phyloP scores from a whole-genome alignment of 768 basidiomycete species.

The Hygrophorus pudorinus region DNA sequence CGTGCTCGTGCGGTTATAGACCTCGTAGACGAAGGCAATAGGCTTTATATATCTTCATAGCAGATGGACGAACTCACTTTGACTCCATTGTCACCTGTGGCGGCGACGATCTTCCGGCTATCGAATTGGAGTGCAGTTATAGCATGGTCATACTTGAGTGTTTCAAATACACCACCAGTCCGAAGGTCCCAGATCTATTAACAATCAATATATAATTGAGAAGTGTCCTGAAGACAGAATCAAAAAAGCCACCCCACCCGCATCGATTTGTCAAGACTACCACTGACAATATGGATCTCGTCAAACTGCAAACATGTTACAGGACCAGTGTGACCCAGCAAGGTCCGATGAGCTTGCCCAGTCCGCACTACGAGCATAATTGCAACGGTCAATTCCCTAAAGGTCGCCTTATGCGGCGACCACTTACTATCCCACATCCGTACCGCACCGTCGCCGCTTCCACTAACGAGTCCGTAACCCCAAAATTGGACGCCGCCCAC shows the following conservation, averaged over 20 bases:
- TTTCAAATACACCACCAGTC: slow-evolving; percentile 79
- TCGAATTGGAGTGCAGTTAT: slow-evolving; percentile 94
- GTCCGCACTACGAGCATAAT: slow-evolving; percentile 70
- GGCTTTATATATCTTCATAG: slow-evolving; percentile 1
- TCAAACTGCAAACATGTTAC: slow-evolving; percentile 95
- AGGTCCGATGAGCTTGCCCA: slow-evolving; percentile 89
- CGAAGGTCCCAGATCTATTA: slow-evolving; percentile 92
- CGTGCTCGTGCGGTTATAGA: slow-evolving; percentile 91
- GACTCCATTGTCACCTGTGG: slow-evolving; percentile 86
- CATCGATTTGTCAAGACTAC: slow-evolving; percentile 88
- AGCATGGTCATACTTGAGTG: slow-evolving; percentile 81
- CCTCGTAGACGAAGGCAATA: slow-evolving; percentile 33
- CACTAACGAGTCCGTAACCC: slow-evolving; percentile 96
- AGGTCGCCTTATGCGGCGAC: background rate
- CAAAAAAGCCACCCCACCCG: slow-evolving; percentile 41
- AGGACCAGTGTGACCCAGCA: slow-evolving; percentile 87
- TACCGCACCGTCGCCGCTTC: slow-evolving; percentile 94
- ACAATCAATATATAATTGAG: background rate
- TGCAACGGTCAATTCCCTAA: background rate
- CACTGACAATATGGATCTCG: slow-evolving; percentile 87
- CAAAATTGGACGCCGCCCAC: slow-evolving; percentile 98
- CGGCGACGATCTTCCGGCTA: slow-evolving; percentile 84
- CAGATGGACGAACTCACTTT: slow-evolving; percentile 43
- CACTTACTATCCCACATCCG: slow-evolving; percentile 99
- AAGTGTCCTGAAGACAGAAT: background rate